A percentile compares a stretch with the other conserved stretches of the same genome.
These are phyloP conservation scores for Rauvolfia tetraphylla DNA, from an alignment of 257 asterid species.

Conservation along the genomic window DNA sequence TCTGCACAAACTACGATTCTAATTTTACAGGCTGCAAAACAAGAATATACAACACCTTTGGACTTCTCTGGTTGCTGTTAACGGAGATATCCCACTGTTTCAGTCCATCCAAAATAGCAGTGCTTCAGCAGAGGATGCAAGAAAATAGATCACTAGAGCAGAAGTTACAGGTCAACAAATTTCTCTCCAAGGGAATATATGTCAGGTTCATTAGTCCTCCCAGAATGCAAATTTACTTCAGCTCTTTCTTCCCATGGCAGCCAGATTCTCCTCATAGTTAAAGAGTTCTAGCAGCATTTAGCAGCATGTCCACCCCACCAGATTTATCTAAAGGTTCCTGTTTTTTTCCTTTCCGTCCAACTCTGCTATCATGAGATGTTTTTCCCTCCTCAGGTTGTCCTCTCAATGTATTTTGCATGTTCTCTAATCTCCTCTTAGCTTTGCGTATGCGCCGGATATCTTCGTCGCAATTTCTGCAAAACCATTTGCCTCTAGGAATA, in stretches of 20 bases:
- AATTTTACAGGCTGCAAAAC: constrained; percentile 9
- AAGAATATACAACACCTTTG: constrained; percentile 5
- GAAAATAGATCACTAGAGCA: neutral
- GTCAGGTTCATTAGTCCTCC: neutral
- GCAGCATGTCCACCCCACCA: constrained; percentile 87
- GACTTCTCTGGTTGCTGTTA: neutral
- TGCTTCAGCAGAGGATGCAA: neutral
- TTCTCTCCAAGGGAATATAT: neutral
- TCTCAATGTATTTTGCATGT: constrained; percentile 23
- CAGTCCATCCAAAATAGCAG: constrained; percentile 3
- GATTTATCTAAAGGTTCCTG: constrained; percentile 42
- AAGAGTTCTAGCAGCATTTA: constrained; percentile 72
- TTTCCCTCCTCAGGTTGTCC: constrained; percentile 39
- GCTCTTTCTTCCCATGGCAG: constrained; percentile 30
- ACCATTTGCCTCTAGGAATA: constrained; percentile 76
- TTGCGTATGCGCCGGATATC: constrained; percentile 46
- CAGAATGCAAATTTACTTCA: neutral
- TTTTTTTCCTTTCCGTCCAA: constrained; percentile 15
- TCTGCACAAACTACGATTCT: neutral
- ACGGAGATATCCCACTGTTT: neutral
- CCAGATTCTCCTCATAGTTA: constrained; percentile 55
- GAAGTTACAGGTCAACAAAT: neutral
- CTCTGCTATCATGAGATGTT: neutral
- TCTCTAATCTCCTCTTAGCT: constrained; percentile 47
- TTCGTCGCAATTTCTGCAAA: constrained; percentile 54